A percentile compares a stretch with the other conserved stretches of the same genome.
phyloP scores from a whole-genome alignment of 257 asterid species.

The Hygrophila difformis region DNA sequence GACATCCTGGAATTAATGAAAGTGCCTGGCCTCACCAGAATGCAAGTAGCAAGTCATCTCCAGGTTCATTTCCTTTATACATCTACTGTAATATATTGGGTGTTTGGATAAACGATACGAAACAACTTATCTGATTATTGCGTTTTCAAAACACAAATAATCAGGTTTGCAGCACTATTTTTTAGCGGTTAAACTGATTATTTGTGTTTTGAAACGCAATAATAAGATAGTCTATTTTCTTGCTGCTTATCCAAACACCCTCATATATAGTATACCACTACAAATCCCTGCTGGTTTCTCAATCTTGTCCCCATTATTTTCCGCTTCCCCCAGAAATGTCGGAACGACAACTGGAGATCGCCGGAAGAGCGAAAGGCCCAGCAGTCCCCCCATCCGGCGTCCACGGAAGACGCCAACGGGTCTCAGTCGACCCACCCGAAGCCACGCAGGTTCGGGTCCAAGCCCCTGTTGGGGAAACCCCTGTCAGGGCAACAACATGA shows the following conservation, averaged over 20 bases:
- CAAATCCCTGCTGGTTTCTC: no score
- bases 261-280: no score
- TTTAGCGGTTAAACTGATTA: no score
- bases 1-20: constrained; percentile 1
- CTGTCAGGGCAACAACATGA: no score
- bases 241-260: no score
- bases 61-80: not conserved
- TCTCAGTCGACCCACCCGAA: not conserved
- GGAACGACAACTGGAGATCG: not conserved
- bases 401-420: not conserved
- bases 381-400: not conserved
- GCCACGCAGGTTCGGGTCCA: not conserved
- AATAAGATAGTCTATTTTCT: no score
- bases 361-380: not conserved
- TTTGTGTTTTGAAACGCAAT: no score
- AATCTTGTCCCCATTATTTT: no score
- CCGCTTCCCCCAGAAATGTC: not conserved
- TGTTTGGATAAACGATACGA: no score
- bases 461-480: not conserved
- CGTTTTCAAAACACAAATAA: no score
- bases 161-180: no score
- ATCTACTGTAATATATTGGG: not conserved
- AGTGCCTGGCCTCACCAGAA: constrained; percentile 4
- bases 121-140: no score
- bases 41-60: constrained; percentile 7